These are phyloP conservation scores for Fusarium chaquense DNA, from an alignment of 2,329 filamentous ascomycete genomes.

Conservation along the genomic window DNA sequence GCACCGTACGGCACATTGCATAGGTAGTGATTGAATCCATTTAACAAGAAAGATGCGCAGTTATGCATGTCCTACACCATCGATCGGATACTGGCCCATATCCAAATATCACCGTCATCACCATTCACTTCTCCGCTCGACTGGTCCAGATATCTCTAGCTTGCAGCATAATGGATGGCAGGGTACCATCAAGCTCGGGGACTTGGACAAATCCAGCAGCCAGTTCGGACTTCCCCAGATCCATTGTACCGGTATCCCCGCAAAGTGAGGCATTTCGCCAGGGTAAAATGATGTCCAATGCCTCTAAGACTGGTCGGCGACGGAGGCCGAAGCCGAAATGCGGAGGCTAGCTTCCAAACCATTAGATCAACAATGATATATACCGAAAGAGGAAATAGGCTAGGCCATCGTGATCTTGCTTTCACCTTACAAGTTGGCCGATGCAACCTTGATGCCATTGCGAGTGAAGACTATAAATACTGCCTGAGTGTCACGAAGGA, in stretches of 20 bases:
- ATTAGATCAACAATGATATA: background rate
- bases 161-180: background rate
- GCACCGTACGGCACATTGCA: no score
- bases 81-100: no score
- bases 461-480: conserved; percentile 2
- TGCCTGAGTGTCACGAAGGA: no score
- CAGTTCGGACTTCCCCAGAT: background rate
- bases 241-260: background rate
- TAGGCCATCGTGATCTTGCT: background rate
- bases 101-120: background rate
- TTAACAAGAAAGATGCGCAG: no score
- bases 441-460: conserved; percentile 2
- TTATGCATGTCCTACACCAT: no score
- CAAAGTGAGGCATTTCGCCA: background rate
- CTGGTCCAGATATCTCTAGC: no score
- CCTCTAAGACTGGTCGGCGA: background rate
- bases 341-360: conserved; percentile 5
- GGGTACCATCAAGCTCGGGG: background rate
- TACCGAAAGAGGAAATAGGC: background rate
- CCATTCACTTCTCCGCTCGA: background rate
- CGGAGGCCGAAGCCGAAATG: conserved; percentile 13
- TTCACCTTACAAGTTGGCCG: background rate
- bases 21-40: no score
- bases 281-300: no score
- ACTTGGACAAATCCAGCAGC: background rate